phyloP scores from a whole-genome alignment of 2,329 filamentous ascomycete species.

The Calonectria leucothoes region DNA sequence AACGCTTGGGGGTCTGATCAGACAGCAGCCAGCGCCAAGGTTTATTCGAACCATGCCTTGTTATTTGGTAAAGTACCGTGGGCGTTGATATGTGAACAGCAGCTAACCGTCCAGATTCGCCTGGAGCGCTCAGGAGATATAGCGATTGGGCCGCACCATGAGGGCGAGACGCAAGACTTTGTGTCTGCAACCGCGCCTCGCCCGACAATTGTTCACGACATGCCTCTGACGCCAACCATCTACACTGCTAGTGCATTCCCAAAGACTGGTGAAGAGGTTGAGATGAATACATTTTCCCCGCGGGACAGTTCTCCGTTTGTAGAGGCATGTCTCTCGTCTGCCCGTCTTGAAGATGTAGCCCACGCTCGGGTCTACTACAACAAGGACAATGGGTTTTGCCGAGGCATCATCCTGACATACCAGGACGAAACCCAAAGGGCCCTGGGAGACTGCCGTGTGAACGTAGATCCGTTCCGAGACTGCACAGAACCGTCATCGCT shows the following conservation, averaged over 20 bases:
- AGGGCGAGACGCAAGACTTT: neutral
- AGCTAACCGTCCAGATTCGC: neutral
- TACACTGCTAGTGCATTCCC: neutral
- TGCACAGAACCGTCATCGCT: neutral
- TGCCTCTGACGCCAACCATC: neutral
- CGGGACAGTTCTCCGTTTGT: neutral
- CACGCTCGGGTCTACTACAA: neutral
- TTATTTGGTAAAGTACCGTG: neutral
- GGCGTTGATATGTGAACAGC: neutral
- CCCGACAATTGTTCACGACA: neutral
- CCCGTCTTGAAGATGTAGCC: neutral
- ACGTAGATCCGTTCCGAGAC: neutral
- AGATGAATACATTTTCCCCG: neutral
- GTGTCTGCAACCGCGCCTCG: neutral
- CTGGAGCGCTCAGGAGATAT: constrained; percentile 3
- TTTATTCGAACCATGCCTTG: constrained; percentile 9
- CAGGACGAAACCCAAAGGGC: neutral
- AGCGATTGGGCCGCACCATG: neutral
- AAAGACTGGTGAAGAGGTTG: neutral
- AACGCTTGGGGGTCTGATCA: neutral
- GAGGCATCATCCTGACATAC: neutral
- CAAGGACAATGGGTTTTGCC: neutral
- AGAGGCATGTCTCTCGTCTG: constrained; percentile 3
- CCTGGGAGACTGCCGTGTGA: constrained; percentile 2
- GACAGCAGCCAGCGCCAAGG: neutral